phyloP scores from a whole-genome alignment of 441 rosid species.

The Flueggea neowawraea region DNA sequence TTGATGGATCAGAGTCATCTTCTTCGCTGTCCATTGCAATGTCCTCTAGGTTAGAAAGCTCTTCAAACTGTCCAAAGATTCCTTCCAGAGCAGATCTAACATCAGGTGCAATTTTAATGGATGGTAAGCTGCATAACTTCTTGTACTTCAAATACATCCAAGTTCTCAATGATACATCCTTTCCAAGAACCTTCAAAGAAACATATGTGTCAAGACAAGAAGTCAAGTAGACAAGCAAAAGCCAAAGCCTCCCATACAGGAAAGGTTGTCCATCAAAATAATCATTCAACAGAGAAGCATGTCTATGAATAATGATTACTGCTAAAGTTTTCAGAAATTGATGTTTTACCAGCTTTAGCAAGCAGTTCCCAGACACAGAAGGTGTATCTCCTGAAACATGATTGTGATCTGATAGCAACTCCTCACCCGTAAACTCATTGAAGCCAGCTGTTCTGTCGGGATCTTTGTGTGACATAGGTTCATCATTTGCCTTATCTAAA shows the following conservation, averaged over 20 bases:
- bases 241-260: no score
- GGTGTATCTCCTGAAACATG: slow-evolving; percentile 33
- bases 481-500: slow-evolving; percentile 28
- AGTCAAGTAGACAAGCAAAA: no score
- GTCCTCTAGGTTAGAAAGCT: slow-evolving; percentile 46
- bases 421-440: slow-evolving; percentile 26
- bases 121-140: slow-evolving; percentile 44
- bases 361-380: slow-evolving; percentile 38
- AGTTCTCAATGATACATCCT: slow-evolving; percentile 51
- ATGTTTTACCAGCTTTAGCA: slow-evolving; percentile 76
- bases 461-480: slow-evolving; percentile 31
- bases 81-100: slow-evolving; percentile 47
- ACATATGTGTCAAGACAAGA: no score
- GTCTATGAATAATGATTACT: not conserved
- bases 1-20: slow-evolving; percentile 45
- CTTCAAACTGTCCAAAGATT: slow-evolving; percentile 44
- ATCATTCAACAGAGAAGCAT: no score
- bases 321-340: not conserved
- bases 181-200: slow-evolving; percentile 62
- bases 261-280: no score
- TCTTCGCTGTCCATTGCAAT: slow-evolving; percentile 57
- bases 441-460: slow-evolving; percentile 32
- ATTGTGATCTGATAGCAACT: slow-evolving; percentile 26
- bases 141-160: slow-evolving; percentile 70
- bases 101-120: slow-evolving; percentile 45